These are phyloP conservation scores for Poa annua DNA, from an alignment of 176 grass and related monocot genomes.

Conservation along the genomic window DNA sequence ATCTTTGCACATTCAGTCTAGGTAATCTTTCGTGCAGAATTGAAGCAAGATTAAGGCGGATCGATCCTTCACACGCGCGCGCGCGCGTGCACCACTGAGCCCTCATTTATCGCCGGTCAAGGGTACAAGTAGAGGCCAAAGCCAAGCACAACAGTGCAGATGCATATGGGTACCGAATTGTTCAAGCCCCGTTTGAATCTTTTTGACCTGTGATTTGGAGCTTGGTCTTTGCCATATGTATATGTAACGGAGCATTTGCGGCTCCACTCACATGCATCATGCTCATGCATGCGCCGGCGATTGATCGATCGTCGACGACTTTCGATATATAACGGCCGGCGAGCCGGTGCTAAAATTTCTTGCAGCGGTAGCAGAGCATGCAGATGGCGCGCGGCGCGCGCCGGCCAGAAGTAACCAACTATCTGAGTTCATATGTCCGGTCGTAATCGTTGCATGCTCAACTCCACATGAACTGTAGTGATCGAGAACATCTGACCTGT, in stretches of 20 bases:
- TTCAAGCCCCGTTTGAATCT: not conserved
- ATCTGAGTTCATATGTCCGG: slow-evolving; percentile 1
- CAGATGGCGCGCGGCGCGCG: slow-evolving; percentile 7
- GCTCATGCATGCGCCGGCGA: not conserved
- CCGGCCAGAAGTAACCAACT: not conserved
- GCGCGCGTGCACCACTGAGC: not conserved
- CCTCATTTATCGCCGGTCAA: not conserved
- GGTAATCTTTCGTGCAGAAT: slow-evolving; percentile 37
- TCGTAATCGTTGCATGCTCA: not conserved
- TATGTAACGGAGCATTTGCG: slow-evolving; percentile 5
- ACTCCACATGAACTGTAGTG: not conserved
- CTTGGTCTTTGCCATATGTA: slow-evolving; percentile 15
- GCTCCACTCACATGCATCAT: not conserved
- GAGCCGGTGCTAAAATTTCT: not conserved
- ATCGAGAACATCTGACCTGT: not conserved
- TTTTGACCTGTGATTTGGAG: slow-evolving; percentile 39
- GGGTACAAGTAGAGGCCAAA: not conserved
- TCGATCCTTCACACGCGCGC: not conserved
- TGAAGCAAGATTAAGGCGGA: slow-evolving; percentile 46
- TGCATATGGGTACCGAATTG: not conserved
- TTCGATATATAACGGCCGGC: not conserved
- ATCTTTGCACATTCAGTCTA: not conserved
- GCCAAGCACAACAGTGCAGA: not conserved
- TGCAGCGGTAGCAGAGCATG: not conserved
- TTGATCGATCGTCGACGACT: not conserved